Evolutionary conservation across 1,139 yeast genomes (phyloP).

Genomic region (Casaregolazyma suthepensis): DNA sequence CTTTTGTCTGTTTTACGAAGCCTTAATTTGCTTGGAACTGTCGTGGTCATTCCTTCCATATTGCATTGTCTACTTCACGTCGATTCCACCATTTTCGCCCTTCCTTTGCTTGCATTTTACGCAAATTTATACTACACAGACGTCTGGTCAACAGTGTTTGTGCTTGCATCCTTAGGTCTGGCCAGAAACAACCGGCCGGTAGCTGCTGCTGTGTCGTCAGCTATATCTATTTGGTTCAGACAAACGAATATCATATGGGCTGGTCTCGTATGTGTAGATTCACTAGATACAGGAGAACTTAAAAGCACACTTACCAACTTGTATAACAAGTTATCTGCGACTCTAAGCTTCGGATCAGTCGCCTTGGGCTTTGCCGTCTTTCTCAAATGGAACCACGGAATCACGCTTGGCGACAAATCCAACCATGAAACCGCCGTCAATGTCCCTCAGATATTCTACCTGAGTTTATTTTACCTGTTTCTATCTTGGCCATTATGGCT

Average conservation of each 20-base stretch:
- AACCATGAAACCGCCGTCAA: slow-evolving; percentile 73
- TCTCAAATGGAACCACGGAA: slow-evolving; percentile 61
- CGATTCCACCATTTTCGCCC: slow-evolving; percentile 40
- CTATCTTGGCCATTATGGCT: slow-evolving; percentile 55
- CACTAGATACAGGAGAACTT: slow-evolving; percentile 12
- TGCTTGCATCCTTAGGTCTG: slow-evolving; percentile 45
- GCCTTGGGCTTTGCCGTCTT: slow-evolving; percentile 51
- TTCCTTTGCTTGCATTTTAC: slow-evolving; percentile 70
- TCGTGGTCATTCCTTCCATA: slow-evolving; percentile 45
- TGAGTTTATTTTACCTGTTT: slow-evolving; percentile 52
- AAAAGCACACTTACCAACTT: background rate
- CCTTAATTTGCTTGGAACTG: slow-evolving; percentile 40
- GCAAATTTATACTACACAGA: slow-evolving; percentile 84
- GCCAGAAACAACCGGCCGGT: slow-evolving; percentile 20
- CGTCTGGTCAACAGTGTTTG: slow-evolving; percentile 77
- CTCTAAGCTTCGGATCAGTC: slow-evolving; percentile 51
- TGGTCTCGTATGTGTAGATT: slow-evolving; percentile 42
- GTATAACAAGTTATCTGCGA: slow-evolving; percentile 13
- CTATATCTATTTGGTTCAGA: slow-evolving; percentile 52
- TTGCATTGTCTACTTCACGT: slow-evolving; percentile 17
- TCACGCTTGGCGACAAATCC: slow-evolving; percentile 81
- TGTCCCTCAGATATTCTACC: slow-evolving; percentile 75
- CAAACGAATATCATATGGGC: slow-evolving; percentile 93
- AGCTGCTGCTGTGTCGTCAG: slow-evolving; percentile 22
- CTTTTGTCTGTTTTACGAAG: slow-evolving; percentile 20